Evolutionary conservation across 2,329 filamentous ascomycete species (phyloP).

Genomic region (Colletotrichum siamense): DNA sequence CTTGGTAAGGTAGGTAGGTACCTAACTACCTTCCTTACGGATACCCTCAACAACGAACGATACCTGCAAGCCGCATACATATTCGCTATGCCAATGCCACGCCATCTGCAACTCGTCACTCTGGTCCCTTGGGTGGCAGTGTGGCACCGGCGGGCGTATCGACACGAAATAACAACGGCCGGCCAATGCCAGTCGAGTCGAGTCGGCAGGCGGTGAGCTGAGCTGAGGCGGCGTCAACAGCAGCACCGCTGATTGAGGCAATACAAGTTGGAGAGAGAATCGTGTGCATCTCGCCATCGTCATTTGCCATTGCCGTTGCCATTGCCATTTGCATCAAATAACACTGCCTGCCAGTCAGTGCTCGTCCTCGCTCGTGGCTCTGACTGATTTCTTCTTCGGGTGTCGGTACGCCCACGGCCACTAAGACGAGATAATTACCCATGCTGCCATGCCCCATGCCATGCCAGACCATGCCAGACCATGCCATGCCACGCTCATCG

Average conservation of each 20-base stretch:
- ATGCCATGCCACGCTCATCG: conserved; percentile 19
- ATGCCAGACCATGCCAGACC: conserved; percentile 5
- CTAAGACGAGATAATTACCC: conserved; percentile 6
- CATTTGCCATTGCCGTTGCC: conserved; percentile 1
- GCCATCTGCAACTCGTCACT: background rate
- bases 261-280: background rate
- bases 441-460: conserved; percentile 7
- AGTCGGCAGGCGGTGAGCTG: background rate
- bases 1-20: background rate
- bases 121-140: background rate
- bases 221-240: background rate
- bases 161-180: background rate
- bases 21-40: background rate
- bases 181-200: background rate
- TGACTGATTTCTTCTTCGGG: background rate
- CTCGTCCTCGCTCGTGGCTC: background rate
- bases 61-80: background rate
- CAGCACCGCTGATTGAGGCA: background rate
- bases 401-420: background rate
- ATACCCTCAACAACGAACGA: background rate
- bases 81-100: background rate
- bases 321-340: background rate
- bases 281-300: background rate
- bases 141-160: background rate
- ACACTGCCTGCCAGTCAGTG: background rate